Evolutionary conservation across 2,329 filamentous ascomycete genomes (phyloP).

Genomic region (Leptographium flavum): DNA sequence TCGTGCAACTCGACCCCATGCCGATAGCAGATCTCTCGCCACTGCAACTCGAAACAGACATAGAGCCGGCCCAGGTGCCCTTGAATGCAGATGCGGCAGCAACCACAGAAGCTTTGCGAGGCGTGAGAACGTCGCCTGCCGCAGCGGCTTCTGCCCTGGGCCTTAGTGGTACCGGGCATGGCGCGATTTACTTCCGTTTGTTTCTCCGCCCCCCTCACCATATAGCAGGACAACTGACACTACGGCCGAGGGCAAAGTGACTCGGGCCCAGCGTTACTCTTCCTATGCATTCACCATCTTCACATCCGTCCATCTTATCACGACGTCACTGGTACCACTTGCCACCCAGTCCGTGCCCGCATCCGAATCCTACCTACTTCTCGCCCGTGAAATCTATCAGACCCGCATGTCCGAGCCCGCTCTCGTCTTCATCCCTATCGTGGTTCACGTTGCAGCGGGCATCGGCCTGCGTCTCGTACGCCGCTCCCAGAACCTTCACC

Average conservation of each 20-base stretch:
- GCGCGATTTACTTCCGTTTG: slow-evolving; percentile 63
- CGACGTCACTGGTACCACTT: slow-evolving; percentile 70
- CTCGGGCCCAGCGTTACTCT: slow-evolving; percentile 51
- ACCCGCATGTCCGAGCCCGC: slow-evolving; percentile 67
- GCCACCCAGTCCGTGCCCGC: slow-evolving; percentile 56
- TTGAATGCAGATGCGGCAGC: slow-evolving; percentile 14
- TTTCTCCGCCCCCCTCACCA: slow-evolving; percentile 12
- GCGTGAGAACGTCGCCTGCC: neutral
- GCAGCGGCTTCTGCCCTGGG: slow-evolving; percentile 26
- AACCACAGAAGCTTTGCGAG: neutral
- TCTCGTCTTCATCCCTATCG: slow-evolving; percentile 60
- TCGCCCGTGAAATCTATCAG: slow-evolving; percentile 86
- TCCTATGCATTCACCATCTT: slow-evolving; percentile 40
- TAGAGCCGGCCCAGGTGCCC: slow-evolving; percentile 27
- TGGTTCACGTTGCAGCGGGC: slow-evolving; percentile 64
- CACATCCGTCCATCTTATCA: slow-evolving; percentile 60
- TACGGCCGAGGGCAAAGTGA: slow-evolving; percentile 32
- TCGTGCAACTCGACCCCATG: slow-evolving; percentile 68
- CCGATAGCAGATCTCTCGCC: slow-evolving; percentile 48
- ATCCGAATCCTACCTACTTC: slow-evolving; percentile 75
- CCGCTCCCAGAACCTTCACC: slow-evolving; percentile 51
- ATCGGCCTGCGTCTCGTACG: slow-evolving; percentile 63
- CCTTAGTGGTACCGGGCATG: slow-evolving; percentile 48
- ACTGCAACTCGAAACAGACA: slow-evolving; percentile 25
- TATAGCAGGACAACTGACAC: neutral